Conservation (phyloP, 495 filamentous ascomycete species). For the Lentithecium fluviatile region DNA sequence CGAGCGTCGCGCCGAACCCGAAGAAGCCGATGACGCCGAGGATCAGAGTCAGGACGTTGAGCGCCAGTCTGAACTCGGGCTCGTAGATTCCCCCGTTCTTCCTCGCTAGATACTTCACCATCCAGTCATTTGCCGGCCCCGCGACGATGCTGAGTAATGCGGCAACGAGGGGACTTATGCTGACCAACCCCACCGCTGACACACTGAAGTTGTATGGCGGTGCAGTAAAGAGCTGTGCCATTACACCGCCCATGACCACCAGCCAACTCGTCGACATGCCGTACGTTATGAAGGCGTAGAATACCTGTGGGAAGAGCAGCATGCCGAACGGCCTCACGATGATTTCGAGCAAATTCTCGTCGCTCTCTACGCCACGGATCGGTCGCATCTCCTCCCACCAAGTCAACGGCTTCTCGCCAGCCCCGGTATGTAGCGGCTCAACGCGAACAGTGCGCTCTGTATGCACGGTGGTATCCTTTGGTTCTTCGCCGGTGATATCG, state of each 20-base stretch:
- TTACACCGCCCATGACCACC: slow-evolving; percentile 47
- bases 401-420: slow-evolving; percentile 30
- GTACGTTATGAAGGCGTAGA: slow-evolving; percentile 50
- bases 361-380: slow-evolving; percentile 22
- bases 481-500: slow-evolving; percentile 12
- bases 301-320: slow-evolving; percentile 46
- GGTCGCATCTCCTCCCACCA: slow-evolving; percentile 27
- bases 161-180: slow-evolving; percentile 47
- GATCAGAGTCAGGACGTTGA: slow-evolving; percentile 45
- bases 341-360: slow-evolving; percentile 33
- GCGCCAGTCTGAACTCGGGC: slow-evolving; percentile 50
- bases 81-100: slow-evolving; percentile 41
- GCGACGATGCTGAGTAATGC: slow-evolving; percentile 44
- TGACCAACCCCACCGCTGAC: slow-evolving; percentile 47
- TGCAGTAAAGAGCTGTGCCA: slow-evolving; percentile 51
- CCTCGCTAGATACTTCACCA: slow-evolving; percentile 37
- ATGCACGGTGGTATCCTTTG: slow-evolving; percentile 2
- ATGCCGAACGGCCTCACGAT: slow-evolving; percentile 48
- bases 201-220: slow-evolving; percentile 51
- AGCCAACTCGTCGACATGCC: slow-evolving; percentile 47
- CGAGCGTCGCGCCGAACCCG: slow-evolving; percentile 46
- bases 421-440: slow-evolving; percentile 25
- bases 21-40: slow-evolving; percentile 50
- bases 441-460: slow-evolving; percentile 5
- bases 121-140: slow-evolving; percentile 47